Evolutionary conservation across 345 rosid genomes (phyloP).

Genomic region (Rhodomyrtus tomentosa): DNA sequence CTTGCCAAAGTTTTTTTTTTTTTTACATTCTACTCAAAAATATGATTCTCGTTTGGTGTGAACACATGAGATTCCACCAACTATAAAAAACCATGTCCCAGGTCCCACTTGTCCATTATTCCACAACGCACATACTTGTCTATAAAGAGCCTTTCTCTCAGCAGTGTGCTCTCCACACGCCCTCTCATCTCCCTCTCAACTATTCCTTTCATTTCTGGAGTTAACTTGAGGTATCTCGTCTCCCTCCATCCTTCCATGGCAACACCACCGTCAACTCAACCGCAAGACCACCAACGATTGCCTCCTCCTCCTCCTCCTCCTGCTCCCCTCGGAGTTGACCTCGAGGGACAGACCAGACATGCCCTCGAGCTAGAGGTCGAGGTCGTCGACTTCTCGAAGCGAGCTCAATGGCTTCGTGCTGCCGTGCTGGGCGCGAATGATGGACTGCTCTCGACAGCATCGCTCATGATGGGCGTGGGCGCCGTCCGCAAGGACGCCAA

Average conservation of each 20-base stretch:
- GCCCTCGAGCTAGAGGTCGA: neutral
- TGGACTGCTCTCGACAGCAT: conserved; percentile 66
- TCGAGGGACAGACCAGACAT: neutral
- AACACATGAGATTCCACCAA: neutral
- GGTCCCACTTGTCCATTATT: neutral
- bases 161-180: neutral
- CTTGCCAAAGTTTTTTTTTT: neutral
- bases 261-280: neutral
- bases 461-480: conserved; percentile 78
- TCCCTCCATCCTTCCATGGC: neutral
- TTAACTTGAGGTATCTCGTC: neutral
- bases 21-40: neutral
- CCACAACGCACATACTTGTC: neutral
- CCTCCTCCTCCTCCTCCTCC: conserved; percentile 1
- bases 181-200: neutral
- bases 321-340: neutral
- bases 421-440: conserved; percentile 78
- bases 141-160: neutral
- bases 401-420: conserved; percentile 81
- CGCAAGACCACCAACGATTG: neutral
- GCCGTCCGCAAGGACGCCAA: conserved; percentile 50
- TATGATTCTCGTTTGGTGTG: neutral
- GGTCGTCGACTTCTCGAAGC: conserved; percentile 34
- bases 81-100: neutral
- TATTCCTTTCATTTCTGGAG: neutral